Evolutionary conservation across 805 yeast species (phyloP).

Genomic region (Myxozyma neotropica): DNA sequence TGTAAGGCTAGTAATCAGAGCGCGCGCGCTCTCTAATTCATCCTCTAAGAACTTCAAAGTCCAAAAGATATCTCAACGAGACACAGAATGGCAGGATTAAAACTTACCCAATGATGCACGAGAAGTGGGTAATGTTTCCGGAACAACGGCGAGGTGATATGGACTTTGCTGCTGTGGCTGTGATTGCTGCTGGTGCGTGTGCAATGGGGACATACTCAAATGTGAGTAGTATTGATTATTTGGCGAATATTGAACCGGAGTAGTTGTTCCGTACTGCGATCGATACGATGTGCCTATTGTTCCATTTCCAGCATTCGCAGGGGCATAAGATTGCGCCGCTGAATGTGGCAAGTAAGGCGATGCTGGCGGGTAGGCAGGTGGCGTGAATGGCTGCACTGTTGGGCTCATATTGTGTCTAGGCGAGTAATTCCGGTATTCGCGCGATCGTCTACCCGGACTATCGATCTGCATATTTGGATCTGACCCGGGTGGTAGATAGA

Average conservation of each 20-base stretch:
- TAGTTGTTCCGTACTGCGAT: conserved; percentile 17
- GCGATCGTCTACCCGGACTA: conserved; percentile 19
- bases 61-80: background rate
- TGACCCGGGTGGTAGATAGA: conserved; percentile 7
- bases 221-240: conserved; percentile 8
- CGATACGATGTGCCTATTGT: conserved; percentile 13
- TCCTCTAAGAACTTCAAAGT: background rate
- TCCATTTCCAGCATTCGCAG: background rate
- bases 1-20: no score
- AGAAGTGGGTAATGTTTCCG: conserved; percentile 5
- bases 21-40: no score
- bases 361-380: conserved; percentile 11
- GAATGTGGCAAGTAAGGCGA: conserved; percentile 13
- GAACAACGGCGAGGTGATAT: conserved; percentile 1
- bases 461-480: conserved; percentile 5
- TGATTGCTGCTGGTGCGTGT: conserved; percentile 7
- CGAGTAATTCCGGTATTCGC: conserved; percentile 22
- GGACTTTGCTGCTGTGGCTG: conserved; percentile 9
- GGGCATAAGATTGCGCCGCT: conserved; percentile 4
- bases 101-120: conserved; percentile 20
- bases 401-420: conserved; percentile 19
- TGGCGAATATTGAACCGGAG: conserved; percentile 28
- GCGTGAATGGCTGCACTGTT: conserved; percentile 5
- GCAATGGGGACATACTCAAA: conserved; percentile 15
- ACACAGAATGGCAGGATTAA: background rate